phyloP scores from a whole-genome alignment of 495 filamentous ascomycete species.

The Evansstolkia leycettana region DNA sequence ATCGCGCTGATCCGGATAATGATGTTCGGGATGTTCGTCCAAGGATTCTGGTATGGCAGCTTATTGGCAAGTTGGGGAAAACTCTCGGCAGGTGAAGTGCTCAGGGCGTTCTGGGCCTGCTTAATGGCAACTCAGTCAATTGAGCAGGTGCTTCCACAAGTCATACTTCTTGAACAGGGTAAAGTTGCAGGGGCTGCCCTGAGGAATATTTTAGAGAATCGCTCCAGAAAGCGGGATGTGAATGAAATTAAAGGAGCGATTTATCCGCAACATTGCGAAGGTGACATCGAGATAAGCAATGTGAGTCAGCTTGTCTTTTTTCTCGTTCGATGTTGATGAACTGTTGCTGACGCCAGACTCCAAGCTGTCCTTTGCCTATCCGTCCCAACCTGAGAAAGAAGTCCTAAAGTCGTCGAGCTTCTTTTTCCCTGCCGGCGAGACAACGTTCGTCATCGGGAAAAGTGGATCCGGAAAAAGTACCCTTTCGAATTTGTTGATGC shows the following conservation, averaged over 20 bases:
- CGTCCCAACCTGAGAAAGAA: constrained; percentile 50
- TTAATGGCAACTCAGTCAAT: constrained; percentile 64
- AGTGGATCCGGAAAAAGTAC: constrained; percentile 95
- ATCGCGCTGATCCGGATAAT: constrained; percentile 60
- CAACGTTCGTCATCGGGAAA: constrained; percentile 72
- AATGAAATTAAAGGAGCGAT: constrained; percentile 10
- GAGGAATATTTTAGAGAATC: constrained; percentile 24
- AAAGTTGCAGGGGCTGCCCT: constrained; percentile 58
- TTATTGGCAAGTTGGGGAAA: constrained; percentile 43
- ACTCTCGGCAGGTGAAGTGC: constrained; percentile 52
- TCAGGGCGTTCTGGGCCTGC: constrained; percentile 79
- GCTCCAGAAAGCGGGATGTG: constrained; percentile 9
- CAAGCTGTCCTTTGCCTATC: constrained; percentile 76
- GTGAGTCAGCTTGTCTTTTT: constrained; percentile 32
- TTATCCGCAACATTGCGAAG: constrained; percentile 35
- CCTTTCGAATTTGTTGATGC: constrained; percentile 62
- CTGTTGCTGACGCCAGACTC: neutral
- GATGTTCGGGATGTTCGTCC: constrained; percentile 70
- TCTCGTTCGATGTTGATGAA: neutral
- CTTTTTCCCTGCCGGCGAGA: constrained; percentile 57
- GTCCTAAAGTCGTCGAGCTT: constrained; percentile 51
- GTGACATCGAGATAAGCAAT: constrained; percentile 57
- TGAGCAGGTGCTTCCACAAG: constrained; percentile 59
- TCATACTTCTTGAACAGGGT: constrained; percentile 67
- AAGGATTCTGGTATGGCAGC: constrained; percentile 86